phyloP scores from a whole-genome alignment of 306 rosid species.

The Castanea mollissima region DNA sequence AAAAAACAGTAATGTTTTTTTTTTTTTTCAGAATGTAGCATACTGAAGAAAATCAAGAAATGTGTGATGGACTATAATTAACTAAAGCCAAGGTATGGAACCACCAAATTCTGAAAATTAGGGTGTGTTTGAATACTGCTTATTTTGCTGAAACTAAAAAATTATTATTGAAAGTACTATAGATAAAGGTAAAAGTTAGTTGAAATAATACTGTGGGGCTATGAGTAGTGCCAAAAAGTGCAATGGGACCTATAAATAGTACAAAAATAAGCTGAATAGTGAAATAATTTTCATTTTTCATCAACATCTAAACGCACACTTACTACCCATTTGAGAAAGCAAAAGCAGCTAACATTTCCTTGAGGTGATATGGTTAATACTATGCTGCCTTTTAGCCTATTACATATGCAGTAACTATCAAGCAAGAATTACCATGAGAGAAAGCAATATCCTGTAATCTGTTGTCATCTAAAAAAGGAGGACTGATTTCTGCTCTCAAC shows the following conservation, averaged over 20 bases:
- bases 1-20: neutral
- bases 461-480: conserved; percentile 91
- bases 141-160: no score
- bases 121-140: no score
- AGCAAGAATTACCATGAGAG: conserved; percentile 82
- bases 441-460: conserved; percentile 92
- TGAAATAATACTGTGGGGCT: no score
- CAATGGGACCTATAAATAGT: no score
- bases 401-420: neutral
- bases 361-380: neutral
- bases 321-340: neutral
- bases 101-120: no score
- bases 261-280: no score
- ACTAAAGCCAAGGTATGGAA: no score
- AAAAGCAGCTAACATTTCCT: neutral
- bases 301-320: no score
- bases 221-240: no score
- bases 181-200: no score
- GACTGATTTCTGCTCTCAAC: conserved; percentile 56
- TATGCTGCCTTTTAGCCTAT: neutral
- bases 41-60: neutral
- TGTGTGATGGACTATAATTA: neutral
- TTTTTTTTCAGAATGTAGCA: neutral
- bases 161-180: no score
- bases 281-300: no score